Conservation (phyloP, 208 protist genomes). For the Phytomonas sp. region DNA sequence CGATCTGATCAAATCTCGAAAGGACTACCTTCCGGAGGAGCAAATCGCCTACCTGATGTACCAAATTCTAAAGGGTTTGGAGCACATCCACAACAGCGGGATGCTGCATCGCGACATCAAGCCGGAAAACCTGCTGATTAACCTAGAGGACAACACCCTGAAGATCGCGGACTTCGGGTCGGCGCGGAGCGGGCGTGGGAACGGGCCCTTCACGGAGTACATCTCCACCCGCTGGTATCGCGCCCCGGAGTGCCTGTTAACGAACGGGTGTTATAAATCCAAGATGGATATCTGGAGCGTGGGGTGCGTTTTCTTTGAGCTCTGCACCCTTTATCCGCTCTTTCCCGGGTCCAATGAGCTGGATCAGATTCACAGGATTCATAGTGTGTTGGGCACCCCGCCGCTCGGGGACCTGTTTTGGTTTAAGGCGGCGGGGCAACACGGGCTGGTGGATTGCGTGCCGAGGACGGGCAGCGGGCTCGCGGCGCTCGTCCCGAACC, state of each 20-base stretch:
- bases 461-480: constrained; percentile 58
- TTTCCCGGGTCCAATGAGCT: constrained; percentile 79
- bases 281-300: constrained; percentile 90
- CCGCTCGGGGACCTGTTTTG: constrained; percentile 58
- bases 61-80: constrained; percentile 83
- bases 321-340: constrained; percentile 68
- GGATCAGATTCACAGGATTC: constrained; percentile 85
- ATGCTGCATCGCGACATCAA: constrained; percentile 96
- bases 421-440: constrained; percentile 45
- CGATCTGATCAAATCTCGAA: constrained; percentile 90
- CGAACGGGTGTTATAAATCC: constrained; percentile 82
- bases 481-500: constrained; percentile 49
- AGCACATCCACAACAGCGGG: constrained; percentile 89
- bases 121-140: constrained; percentile 96
- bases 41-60: constrained; percentile 87
- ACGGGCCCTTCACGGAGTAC: constrained; percentile 86
- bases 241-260: constrained; percentile 88
- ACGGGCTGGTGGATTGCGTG: constrained; percentile 68
- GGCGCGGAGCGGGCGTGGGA: constrained; percentile 70
- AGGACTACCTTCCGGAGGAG: constrained; percentile 81
- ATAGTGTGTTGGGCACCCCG: constrained; percentile 89
- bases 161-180: constrained; percentile 92
- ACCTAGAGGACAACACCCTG: constrained; percentile 47
- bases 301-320: constrained; percentile 85
- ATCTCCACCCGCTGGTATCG: constrained; percentile 92